Evolutionary conservation across 495 filamentous ascomycete genomes (phyloP).

Genomic region (Hyaloscypha bicolor): DNA sequence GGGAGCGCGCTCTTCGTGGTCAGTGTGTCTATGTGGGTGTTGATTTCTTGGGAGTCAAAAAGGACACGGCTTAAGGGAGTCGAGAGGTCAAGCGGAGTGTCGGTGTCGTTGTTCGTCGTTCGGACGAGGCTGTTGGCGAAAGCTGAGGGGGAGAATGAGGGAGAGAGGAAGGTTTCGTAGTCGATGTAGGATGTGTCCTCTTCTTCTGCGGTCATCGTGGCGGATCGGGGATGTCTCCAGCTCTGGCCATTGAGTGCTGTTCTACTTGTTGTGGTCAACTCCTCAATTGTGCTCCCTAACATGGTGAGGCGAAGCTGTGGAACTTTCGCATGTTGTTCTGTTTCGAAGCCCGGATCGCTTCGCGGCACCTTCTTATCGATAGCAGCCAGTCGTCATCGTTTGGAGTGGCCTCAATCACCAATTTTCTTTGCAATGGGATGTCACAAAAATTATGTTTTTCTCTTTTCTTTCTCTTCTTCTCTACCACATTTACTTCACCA

Average conservation of each 20-base stretch:
- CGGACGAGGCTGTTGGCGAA: slow-evolving; percentile 91
- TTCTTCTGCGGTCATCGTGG: slow-evolving; percentile 38
- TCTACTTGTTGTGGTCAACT: neutral
- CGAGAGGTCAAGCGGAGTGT: slow-evolving; percentile 87
- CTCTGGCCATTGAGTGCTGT: slow-evolving; percentile 8
- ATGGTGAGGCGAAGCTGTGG: neutral
- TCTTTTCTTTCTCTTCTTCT: too few species aligned
- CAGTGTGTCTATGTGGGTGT: slow-evolving; percentile 89
- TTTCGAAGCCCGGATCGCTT: neutral
- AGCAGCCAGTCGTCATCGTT: neutral
- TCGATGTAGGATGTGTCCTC: slow-evolving; percentile 88
- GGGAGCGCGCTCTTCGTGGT: slow-evolving; percentile 84
- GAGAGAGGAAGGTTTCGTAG: slow-evolving; percentile 89
- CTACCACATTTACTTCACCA: too few species aligned
- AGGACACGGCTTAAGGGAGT: slow-evolving; percentile 92
- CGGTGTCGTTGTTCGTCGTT: slow-evolving; percentile 87
- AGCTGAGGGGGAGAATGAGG: slow-evolving; percentile 72
- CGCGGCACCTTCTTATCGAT: neutral
- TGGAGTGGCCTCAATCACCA: neutral
- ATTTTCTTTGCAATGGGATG: too few species aligned
- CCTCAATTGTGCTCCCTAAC: too few species aligned
- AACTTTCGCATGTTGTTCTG: neutral
- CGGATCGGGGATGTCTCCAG: neutral
- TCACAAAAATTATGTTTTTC: too few species aligned
- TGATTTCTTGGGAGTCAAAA: slow-evolving; percentile 96